These are phyloP conservation scores for Aspergillus cristatus DNA, from an alignment of 495 filamentous ascomycete genomes.

Conservation along the genomic window DNA sequence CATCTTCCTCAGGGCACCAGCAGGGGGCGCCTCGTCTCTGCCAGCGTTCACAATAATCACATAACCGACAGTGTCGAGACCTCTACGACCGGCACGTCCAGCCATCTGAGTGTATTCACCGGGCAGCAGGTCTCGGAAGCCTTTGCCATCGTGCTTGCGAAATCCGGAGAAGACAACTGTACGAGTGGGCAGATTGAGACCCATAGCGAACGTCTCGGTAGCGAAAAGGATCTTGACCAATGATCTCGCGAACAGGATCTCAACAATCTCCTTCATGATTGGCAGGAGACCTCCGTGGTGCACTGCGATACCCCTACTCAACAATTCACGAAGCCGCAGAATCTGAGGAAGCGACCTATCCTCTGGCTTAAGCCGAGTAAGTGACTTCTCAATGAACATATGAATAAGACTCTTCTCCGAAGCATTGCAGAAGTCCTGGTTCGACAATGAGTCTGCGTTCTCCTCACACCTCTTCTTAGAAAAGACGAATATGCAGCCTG, in stretches of 20 bases:
- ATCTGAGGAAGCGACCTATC: slow-evolving; percentile 87
- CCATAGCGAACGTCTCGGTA: slow-evolving; percentile 98
- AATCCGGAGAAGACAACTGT: slow-evolving; percentile 98
- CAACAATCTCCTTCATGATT: slow-evolving; percentile 96
- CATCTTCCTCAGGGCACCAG: slow-evolving; percentile 72
- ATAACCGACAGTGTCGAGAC: slow-evolving; percentile 82
- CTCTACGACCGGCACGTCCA: slow-evolving; percentile 85
- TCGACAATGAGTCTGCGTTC: slow-evolving; percentile 89
- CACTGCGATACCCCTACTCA: slow-evolving; percentile 85
- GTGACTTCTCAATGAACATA: slow-evolving; percentile 94
- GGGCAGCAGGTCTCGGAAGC: slow-evolving; percentile 82
- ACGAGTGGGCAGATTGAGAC: slow-evolving; percentile 86
- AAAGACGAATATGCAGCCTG: slow-evolving; percentile 95
- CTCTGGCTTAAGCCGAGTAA: slow-evolving; percentile 85
- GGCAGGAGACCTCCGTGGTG: slow-evolving; percentile 93
- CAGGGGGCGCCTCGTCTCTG: slow-evolving; percentile 82
- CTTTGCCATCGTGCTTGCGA: slow-evolving; percentile 87
- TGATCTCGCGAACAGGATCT: slow-evolving; percentile 91
- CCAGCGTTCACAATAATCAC: slow-evolving; percentile 86
- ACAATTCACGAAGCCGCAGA: slow-evolving; percentile 70
- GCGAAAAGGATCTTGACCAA: slow-evolving; percentile 95
- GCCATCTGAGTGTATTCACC: slow-evolving; percentile 99
- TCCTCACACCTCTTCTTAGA: slow-evolving; percentile 96
- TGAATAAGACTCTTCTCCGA: slow-evolving; percentile 92
- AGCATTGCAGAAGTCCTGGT: slow-evolving; percentile 86